These are phyloP conservation scores for Schwanniomyces polymorphus DNA, from an alignment of 805 yeast genomes.

Conservation along the genomic window DNA sequence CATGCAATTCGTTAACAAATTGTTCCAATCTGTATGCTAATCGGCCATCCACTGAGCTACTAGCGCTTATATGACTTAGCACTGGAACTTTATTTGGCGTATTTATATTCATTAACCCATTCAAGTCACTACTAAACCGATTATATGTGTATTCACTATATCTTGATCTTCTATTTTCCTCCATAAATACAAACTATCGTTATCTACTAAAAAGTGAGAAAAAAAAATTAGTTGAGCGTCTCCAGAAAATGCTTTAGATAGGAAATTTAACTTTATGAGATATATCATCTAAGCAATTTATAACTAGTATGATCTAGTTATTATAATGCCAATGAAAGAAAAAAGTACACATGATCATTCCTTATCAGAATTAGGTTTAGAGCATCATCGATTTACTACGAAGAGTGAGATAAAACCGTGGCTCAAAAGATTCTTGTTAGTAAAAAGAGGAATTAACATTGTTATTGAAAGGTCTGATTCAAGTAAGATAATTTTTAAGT, in stretches of 20 bases:
- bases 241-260: constrained; percentile 1
- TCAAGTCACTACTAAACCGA: neutral
- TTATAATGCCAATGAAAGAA: neutral
- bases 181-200: neutral
- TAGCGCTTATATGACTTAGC: neutral
- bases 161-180: neutral
- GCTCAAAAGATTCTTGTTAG: constrained; percentile 47
- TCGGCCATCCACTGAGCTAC: neutral
- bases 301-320: neutral
- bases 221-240: neutral
- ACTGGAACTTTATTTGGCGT: neutral
- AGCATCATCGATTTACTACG: constrained; percentile 24
- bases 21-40: neutral
- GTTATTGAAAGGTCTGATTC: constrained; percentile 66
- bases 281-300: neutral
- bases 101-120: neutral
- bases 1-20: neutral
- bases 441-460: constrained; percentile 50
- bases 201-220: neutral
- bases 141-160: neutral
- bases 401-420: constrained; percentile 61
- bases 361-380: constrained; percentile 28
- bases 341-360: constrained; percentile 5
- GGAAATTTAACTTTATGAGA: constrained; percentile 1
- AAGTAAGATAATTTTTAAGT: constrained; percentile 60